Base-by-base conservation (phyloP, 768 basidiomycete species). In the Panaeolus papilionaceus region DNA sequence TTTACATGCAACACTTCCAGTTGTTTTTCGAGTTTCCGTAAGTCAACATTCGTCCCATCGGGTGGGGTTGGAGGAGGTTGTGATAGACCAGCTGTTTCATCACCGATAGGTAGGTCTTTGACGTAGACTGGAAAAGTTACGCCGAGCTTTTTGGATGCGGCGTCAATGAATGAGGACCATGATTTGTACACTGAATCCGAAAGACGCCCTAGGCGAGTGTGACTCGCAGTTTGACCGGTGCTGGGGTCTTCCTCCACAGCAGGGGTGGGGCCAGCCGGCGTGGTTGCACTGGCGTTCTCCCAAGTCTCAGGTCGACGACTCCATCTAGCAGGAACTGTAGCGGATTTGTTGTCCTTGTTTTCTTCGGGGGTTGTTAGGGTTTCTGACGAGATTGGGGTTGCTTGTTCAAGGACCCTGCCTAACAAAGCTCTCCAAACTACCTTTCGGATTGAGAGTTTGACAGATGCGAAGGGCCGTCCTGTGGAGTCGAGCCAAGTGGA, bases 351-450 rank as follows among this genome's bases (percentile, higher is more conserved):
- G 44, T 37, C 5, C 12, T 40, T 40, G n/a, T 65, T 26, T 61
- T 26, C 51, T 61, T 26, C 51, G 16, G 26, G 40, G 54, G 66
- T 69, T 38, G 38, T 49, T n/a, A 39, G 23, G 38, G 38, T 23
- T 23, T 61, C 20, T 9, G 44, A 38, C 7, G 49, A 33, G 38
- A 61, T 11, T 11, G 69, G 66, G 7, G 26, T 62, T 3, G 68
- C 66, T 23, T 40, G 39, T 37, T 69, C 62, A 10, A 77, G 66
- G 3, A 72, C 68, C 12, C 64, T 72, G 26, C 69, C 70, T 0
- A 93, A 77, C 38, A 92, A 79, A 0, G 91, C 92, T 11, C 92
- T 84, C 85, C 90, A 94, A 11, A 87, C 85, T 58, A 92, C 86
- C 74, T 93, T 93, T 20, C 87, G 84, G 54, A 89, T 76, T 2